Conservation (phyloP, 1,284 basidiomycete species). For the Heterobasidion annosum region DNA sequence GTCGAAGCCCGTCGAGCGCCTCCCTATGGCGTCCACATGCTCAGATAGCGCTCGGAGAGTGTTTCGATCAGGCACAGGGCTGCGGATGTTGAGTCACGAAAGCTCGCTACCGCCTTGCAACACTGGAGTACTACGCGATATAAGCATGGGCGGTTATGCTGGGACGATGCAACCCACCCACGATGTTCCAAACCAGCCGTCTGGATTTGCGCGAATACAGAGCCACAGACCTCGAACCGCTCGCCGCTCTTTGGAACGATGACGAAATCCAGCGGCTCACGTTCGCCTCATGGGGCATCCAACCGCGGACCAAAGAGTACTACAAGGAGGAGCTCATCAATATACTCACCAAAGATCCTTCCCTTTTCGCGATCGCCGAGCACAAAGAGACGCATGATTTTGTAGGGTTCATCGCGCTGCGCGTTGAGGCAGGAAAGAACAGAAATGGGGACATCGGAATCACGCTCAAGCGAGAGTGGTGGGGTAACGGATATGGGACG, state of each 20-base stretch:
- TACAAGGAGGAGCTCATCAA: not conserved
- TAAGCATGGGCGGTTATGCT: not conserved
- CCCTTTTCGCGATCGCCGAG: not conserved
- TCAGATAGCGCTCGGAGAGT: no score
- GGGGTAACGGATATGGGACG: not conserved
- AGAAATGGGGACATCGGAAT: not conserved
- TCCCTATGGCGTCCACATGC: no score
- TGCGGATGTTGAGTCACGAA: no score
- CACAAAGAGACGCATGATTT: not conserved
- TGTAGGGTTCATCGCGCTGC: not conserved
- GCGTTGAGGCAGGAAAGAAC: not conserved
- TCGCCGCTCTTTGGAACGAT: not conserved
- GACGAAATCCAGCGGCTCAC: not conserved
- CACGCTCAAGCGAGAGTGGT: not conserved
- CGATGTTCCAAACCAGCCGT: not conserved
- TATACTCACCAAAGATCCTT: not conserved
- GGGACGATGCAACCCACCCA: not conserved
- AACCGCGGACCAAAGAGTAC: not conserved
- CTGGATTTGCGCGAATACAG: not conserved
- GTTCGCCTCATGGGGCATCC: not conserved
- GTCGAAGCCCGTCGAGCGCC: no score
- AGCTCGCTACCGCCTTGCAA: not conserved
- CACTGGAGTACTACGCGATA: not conserved
- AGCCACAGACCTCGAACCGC: not conserved
- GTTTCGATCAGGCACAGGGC: no score